Evolutionary conservation across 805 yeast species (phyloP), one percentile per base, ranked within the genome.

Genomic region (Metschnikowia picachoensis): DNA sequence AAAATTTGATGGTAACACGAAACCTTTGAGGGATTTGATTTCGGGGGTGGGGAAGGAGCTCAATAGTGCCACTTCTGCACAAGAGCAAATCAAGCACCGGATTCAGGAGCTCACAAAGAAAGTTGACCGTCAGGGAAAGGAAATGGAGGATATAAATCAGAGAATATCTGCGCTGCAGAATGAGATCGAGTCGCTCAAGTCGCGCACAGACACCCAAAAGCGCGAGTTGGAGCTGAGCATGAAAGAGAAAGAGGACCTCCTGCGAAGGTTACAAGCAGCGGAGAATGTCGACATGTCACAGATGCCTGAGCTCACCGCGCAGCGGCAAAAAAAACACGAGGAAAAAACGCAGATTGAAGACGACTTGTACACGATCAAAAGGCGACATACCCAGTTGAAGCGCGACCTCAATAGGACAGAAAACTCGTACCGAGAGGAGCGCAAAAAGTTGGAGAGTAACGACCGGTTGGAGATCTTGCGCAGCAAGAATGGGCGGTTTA

Each of bases 401-500:
- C 40, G 52, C 15, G 50, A 49, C 29, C 30, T 53, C 2, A 43
- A 49, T 4, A 12, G 12, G 14, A 41, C 44, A 25, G 56, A 55
- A 39, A 35, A 15, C 8, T 29, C 43, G 10, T 37, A 47, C 15
- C 32, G 49, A 1, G 56, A 53, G 12, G 57, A 53, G 15, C 47
- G 40, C 17, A 46, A 43, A 17, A 53, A 47, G 33, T 50, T 55
- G 36, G 50, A 51, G 11, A 46, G 38, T 8, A 73, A 68, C 12
- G 91, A 85, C 59, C 75, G 76, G 55, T 58, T 84, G 3, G 68
- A 67, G 13, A 56, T 79, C 3, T 59, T 85, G 20, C 74, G 76
- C 16, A 54, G 47, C 3, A 52, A 47, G 39, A 60, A 47, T 15
- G 49, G 58, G 1, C 60, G 67, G 25, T 58, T 67, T 34, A 49